Evolutionary conservation across 495 filamentous ascomycete species (phyloP), one percentile per base, ranked within the genome.

Genomic region (Physcia stellaris): DNA sequence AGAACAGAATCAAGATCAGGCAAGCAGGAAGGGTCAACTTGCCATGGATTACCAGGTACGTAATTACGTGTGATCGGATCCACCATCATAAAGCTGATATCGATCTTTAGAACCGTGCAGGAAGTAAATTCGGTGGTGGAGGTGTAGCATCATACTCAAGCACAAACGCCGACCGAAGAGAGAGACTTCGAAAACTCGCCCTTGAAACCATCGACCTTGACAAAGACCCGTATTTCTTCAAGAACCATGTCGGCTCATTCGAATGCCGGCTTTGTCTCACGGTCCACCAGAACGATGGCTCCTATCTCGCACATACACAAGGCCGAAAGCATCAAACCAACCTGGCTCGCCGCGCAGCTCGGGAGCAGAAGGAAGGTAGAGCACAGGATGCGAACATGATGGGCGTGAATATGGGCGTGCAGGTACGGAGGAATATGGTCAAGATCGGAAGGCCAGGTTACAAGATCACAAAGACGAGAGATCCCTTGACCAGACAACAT

Each of bases 141-240:
- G 90, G 90, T 57, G 86, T 96, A 41, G 90, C 90, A 53, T 94
- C 86, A 5, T 77, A 86, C 58, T 85, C 78, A 52, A 80, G 84
- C 39, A 88, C 86, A 31, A 99, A 96, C 58, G 87, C 92, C 37
- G 90, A 99, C 68, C 83, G 90, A 27, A 83, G 90, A 49, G 92
- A 96, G 60, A 86, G 92, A 38, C 79, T 96, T 16, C 88, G 90
- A 56, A 94, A 94, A 64, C 85, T 99, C 51, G 90, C 90, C 10
- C 82, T 99, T 46, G 90, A 99, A 64, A 86, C 83, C 15, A 99
- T 99, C 68, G 92, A 99, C 61, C 79, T 99, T 32, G 92, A 96
- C 57, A 96, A 96, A 63, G 90, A 99, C 65, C 90, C 90, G 0
- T 99, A 96, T 70, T 94, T 99, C 73, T 96, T 99, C 81, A 94